phyloP scores from a whole-genome alignment of 2,329 filamentous ascomycete species.

The Sporothrix mexicana region DNA sequence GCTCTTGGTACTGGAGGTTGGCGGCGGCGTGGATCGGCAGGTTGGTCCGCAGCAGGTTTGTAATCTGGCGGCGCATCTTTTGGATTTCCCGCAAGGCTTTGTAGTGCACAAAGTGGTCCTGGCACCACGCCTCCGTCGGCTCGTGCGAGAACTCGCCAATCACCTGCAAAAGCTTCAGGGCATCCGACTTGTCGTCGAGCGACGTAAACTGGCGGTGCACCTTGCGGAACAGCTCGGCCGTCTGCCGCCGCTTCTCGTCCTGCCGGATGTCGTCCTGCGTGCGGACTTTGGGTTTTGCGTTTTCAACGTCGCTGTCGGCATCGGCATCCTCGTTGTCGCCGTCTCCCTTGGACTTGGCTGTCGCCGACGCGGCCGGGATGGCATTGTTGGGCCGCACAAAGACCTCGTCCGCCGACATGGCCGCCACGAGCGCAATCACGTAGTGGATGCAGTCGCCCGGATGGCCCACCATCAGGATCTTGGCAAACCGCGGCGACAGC shows the following conservation, averaged over 20 bases:
- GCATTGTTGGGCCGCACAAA: constrained; percentile 84
- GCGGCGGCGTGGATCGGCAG: constrained; percentile 69
- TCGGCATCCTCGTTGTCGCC: constrained; percentile 48
- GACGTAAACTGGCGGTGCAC: constrained; percentile 80
- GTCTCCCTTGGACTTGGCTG: not conserved
- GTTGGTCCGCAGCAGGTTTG: constrained; percentile 77
- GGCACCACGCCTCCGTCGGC: constrained; percentile 74
- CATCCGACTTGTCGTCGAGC: constrained; percentile 83
- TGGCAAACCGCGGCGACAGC: constrained; percentile 85
- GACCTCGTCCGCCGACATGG: constrained; percentile 84
- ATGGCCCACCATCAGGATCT: constrained; percentile 88
- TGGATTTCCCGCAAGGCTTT: constrained; percentile 87
- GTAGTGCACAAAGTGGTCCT: constrained; percentile 80
- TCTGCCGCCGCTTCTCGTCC: constrained; percentile 70
- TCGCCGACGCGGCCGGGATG: constrained; percentile 60
- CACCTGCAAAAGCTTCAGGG: constrained; percentile 86
- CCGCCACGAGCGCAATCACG: constrained; percentile 86
- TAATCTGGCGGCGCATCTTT: constrained; percentile 82
- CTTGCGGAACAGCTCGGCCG: constrained; percentile 66
- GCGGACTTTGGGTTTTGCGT: constrained; percentile 48
- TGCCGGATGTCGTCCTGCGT: constrained; percentile 73
- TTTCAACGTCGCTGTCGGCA: constrained; percentile 48
- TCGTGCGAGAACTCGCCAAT: constrained; percentile 86
- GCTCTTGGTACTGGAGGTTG: constrained; percentile 61
- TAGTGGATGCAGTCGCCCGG: constrained; percentile 82